Evolutionary conservation across 1,139 yeast genomes (phyloP).

Genomic region (Debaryomyces psychrophilus): DNA sequence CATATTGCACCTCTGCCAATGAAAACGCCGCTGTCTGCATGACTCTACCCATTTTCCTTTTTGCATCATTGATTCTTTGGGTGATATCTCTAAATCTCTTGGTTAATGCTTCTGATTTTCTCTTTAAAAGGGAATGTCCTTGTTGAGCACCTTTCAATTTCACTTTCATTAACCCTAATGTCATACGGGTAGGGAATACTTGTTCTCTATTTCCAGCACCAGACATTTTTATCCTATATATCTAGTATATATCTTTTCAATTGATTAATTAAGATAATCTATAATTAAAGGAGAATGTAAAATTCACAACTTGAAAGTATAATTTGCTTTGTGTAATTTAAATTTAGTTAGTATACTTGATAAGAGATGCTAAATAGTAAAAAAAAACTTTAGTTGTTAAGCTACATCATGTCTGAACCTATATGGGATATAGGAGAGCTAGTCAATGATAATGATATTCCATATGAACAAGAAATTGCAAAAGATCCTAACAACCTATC

Average conservation of each 20-base stretch:
- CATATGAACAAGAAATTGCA: constrained; percentile 50
- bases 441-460: constrained; percentile 37
- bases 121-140: constrained; percentile 89
- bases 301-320: background rate
- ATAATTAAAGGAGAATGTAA: constrained; percentile 1
- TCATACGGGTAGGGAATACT: constrained; percentile 97
- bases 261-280: background rate
- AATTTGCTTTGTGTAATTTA: constrained; percentile 6
- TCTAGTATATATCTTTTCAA: constrained; percentile 2
- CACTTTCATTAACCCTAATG: constrained; percentile 90
- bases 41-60: constrained; percentile 95
- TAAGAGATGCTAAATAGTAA: background rate
- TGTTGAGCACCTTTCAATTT: constrained; percentile 97
- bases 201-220: constrained; percentile 69
- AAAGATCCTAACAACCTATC: constrained; percentile 46
- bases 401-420: constrained; percentile 1
- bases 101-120: constrained; percentile 96
- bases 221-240: constrained; percentile 33
- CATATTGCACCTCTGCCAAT: constrained; percentile 94
- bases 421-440: constrained; percentile 22
- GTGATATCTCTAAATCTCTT: constrained; percentile 96
- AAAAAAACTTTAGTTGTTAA: background rate
- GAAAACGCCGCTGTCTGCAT: constrained; percentile 99
- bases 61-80: constrained; percentile 90
- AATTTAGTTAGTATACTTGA: background rate